Evolutionary conservation across 768 basidiomycete species (phyloP), one percentile per base, ranked within the genome.

Genomic region (Pholiota conissans): DNA sequence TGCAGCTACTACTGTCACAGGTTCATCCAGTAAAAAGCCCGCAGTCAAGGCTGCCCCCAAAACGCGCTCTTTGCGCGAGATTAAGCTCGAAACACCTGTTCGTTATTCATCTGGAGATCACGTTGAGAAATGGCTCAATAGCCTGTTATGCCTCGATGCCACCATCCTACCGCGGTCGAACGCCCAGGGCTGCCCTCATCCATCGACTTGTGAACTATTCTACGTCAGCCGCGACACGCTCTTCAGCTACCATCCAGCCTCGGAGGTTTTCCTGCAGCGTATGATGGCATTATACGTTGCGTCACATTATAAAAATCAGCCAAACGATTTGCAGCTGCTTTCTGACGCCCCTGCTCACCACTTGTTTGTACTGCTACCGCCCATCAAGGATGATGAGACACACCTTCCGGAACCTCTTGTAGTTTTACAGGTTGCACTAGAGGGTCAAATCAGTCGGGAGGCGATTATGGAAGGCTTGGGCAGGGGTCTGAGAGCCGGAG

Each of bases 231-330:
- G 97, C 47, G 97, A 99, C 70, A 97, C 97, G 0, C 78, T 98
- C 28, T 99, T 99, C 80, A 93, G 91, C 63, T 98, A 89, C 74
- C 95, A 99, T 69, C 93, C 95, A 3, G 97, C 95, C 7, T 92
- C 90, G n/a, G 97, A 99, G 71, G 81, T 92, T 29, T 99, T 99
- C 78, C 82, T 99, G 27, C 97, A 99, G 73, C 85, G 95, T 32
- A 95, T 98, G 90, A 97, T 98, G 95, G 89, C 93, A 16, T 80
- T 98, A 1, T 99, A 98, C 72, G 96, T 98, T 51, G 93, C 97
- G 0, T 91, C 90, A 50, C 97, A 99, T 70, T 99, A 99, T 79
- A 99, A 99, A 74, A 99, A 98, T 72, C 93, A 95, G 67, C 97
- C 97, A 18, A 98, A 99, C 69, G 97, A 99, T 70, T 80, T 99